Evolutionary conservation across 192 early-diverging fungal genomes (phyloP), one percentile per base, ranked within the genome.

Genomic region (Helicostylum pulchrum): DNA sequence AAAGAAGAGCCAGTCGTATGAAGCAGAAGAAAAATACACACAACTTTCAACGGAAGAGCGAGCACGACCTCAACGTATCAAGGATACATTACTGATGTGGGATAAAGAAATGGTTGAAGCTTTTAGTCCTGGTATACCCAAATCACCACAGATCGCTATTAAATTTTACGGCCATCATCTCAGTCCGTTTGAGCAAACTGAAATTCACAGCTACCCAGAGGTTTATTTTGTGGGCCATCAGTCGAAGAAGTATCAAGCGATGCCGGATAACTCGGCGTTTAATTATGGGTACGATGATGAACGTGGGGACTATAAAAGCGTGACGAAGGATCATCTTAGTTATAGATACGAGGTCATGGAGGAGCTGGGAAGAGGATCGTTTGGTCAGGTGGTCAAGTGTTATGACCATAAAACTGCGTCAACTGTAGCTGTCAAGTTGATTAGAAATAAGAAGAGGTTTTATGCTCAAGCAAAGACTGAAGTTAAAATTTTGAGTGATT

Each of bases 401-500:
- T 88, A 85, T 61, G 96, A 99, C 76, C 96, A 99, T 79, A 95
- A 94, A 66, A 85, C 88, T 0, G 92, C 91, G 43, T 79, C 83
- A 31, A 79, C 88, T 56, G 91, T 93, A 39, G 97, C 95, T 10
- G 81, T 97, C 53, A 97, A 97, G 77, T 90, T 97, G 45, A 99
- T 97, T 58, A 80, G 94, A 53, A 99, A 97, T 80, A 94, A 95
- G 84, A 92, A 91, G 72, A 85, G 95, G 39, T 97, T 99, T 80
- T 94, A 97, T 78, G 87, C 89, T 66, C 97, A 97, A 67, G 97
- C 94, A 14, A 75, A 90, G 53, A 89, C 95, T 17, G 96, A 99
- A 72, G 90, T 96, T 53, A 95, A 95, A 72, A 94, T 99, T 53
- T 79, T 99, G 55, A 92, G 93, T 55, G 80, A 84, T 56, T 68